These are phyloP conservation scores for Hypoxylon fragiforme DNA, from an alignment of 495 filamentous ascomycete species.

Conservation along the genomic window DNA sequence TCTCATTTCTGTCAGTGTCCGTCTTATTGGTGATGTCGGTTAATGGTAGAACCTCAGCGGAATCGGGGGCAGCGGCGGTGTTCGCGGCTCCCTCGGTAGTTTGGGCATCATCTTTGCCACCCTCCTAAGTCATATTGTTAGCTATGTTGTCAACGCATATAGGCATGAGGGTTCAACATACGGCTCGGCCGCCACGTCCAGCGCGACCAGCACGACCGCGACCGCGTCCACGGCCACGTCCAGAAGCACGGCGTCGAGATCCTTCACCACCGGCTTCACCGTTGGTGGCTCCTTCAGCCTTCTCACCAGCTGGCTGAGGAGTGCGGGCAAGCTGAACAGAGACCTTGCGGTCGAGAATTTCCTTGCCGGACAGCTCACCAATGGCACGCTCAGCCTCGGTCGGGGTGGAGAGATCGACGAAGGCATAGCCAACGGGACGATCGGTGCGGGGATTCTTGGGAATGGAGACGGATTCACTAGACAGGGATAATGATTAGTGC, in stretches of 20 bases:
- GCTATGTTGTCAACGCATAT: neutral
- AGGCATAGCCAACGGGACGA: slow-evolving; percentile 97
- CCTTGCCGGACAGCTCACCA: slow-evolving; percentile 89
- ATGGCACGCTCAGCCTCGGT: slow-evolving; percentile 94
- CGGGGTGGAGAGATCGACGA: slow-evolving; percentile 94
- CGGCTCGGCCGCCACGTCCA: slow-evolving; percentile 73
- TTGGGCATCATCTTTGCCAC: slow-evolving; percentile 52
- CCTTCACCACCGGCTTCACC: slow-evolving; percentile 71
- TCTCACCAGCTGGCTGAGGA: slow-evolving; percentile 82
- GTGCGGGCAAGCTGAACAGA: slow-evolving; percentile 98
- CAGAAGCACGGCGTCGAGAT: slow-evolving; percentile 76
- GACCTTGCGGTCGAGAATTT: slow-evolving; percentile 96
- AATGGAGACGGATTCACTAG: slow-evolving; percentile 97
- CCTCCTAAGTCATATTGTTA: slow-evolving; percentile 40
- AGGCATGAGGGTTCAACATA: slow-evolving; percentile 50
- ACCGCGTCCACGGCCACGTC: slow-evolving; percentile 68
- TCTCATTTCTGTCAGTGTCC: slow-evolving; percentile 46
- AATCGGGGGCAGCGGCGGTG: slow-evolving; percentile 46
- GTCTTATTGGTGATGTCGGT: slow-evolving; percentile 58
- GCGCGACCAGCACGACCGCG: slow-evolving; percentile 76
- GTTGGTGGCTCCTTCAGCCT: slow-evolving; percentile 68
- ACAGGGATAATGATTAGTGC: slow-evolving; percentile 29
- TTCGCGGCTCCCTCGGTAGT: slow-evolving; percentile 48
- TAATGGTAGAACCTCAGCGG: slow-evolving; percentile 53
- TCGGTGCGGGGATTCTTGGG: slow-evolving; percentile 98